A percentile compares a stretch with the other conserved stretches of the same genome.
These are phyloP conservation scores for Penicillium sp. DNA, from an alignment of 2,329 filamentous ascomycete genomes.

Conservation along the genomic window DNA sequence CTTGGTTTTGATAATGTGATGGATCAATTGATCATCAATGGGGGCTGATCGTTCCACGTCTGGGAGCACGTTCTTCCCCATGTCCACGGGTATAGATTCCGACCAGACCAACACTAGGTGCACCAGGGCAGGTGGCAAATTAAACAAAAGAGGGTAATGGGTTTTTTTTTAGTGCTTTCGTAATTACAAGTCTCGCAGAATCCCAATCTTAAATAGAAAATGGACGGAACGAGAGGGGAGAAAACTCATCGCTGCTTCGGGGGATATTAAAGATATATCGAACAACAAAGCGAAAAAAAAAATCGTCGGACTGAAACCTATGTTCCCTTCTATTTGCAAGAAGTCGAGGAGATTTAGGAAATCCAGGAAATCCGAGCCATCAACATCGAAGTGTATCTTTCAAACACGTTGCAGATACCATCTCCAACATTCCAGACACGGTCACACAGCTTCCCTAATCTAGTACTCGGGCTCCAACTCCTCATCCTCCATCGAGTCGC, in stretches of 20 bases:
- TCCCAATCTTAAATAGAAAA: constrained; percentile 6
- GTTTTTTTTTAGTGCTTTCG: constrained; percentile 10
- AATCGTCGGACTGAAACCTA: constrained; percentile 38
- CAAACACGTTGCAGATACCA: constrained; percentile 22
- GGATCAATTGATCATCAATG: background rate
- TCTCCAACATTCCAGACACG: constrained; percentile 17
- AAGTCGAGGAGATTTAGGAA: constrained; percentile 26
- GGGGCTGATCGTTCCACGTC: background rate
- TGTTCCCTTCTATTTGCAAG: constrained; percentile 40
- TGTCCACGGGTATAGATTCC: background rate
- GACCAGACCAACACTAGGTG: background rate
- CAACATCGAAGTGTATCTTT: constrained; percentile 23
- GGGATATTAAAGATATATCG: constrained; percentile 44
- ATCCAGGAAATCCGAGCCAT: constrained; percentile 25
- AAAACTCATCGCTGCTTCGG: constrained; percentile 39
- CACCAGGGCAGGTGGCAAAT: background rate
- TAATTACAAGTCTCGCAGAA: constrained; percentile 24
- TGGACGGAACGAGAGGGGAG: constrained; percentile 30
- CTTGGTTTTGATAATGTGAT: background rate
- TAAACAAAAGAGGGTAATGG: background rate
- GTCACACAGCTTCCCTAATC: constrained; percentile 28
- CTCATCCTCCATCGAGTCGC: constrained; percentile 83
- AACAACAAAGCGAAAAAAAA: constrained; percentile 38
- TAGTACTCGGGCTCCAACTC: constrained; percentile 94
- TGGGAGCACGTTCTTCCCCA: background rate